phyloP scores from a whole-genome alignment of 1,284 basidiomycete species.

The Ganoderma sinense region DNA sequence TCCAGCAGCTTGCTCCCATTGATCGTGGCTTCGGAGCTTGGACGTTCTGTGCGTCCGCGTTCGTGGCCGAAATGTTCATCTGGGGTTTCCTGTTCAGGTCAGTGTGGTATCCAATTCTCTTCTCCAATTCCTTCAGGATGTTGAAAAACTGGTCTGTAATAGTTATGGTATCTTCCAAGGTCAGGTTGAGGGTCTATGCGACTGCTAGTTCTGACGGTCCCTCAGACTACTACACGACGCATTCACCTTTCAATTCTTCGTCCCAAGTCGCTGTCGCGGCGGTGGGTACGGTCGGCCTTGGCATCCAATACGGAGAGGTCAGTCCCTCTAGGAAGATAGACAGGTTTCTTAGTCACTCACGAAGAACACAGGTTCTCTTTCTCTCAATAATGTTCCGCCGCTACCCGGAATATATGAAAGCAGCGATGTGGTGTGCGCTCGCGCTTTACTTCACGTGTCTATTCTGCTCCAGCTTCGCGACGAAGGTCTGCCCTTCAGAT shows the following conservation, averaged over 20 bases:
- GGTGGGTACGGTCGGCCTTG: constrained; percentile 33
- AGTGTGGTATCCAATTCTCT: not conserved
- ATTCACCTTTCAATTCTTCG: constrained; percentile 32
- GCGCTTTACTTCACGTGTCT: constrained; percentile 31
- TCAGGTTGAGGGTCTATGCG: not conserved
- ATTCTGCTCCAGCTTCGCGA: constrained; percentile 38
- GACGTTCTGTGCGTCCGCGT: constrained; percentile 27
- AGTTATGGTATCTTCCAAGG: constrained; percentile 36
- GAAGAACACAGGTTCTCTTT: constrained; percentile 27
- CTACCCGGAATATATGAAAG: constrained; percentile 34
- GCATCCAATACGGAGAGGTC: constrained; percentile 34
- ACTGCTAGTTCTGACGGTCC: not conserved
- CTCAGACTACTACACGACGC: constrained; percentile 32
- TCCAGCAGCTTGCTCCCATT: constrained; percentile 28
- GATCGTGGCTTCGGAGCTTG: constrained; percentile 26
- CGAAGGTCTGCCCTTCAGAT: constrained; percentile 13
- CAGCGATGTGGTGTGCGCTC: constrained; percentile 35
- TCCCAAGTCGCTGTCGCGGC: constrained; percentile 31
- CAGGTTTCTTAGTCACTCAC: not conserved
- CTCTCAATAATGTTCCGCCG: constrained; percentile 35
- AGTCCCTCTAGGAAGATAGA: not conserved
- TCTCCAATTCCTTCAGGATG: not conserved
- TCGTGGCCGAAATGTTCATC: constrained; percentile 45
- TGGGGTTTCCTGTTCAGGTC: constrained; percentile 43
- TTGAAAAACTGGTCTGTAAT: not conserved